Percentiles rank a stretch among this genome's conserved stretches.
Conservation (phyloP, 1,284 basidiomycete genomes). For the Puccinia coronata region DNA sequence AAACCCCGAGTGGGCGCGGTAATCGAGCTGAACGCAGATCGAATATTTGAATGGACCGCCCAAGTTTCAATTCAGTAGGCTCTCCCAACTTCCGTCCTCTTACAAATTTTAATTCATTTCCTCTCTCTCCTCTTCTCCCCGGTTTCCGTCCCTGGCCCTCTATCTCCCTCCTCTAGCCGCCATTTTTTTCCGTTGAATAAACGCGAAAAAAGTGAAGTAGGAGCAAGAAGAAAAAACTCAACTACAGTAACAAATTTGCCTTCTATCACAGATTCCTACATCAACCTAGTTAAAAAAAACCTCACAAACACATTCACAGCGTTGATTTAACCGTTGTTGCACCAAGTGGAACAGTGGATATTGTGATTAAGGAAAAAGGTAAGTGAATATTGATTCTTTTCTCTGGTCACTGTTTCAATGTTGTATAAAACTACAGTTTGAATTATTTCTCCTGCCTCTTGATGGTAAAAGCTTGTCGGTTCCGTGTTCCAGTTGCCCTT, state of each 20-base stretch:
- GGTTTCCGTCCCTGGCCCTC: slow-evolving; percentile 28
- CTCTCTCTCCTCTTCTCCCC: slow-evolving; percentile 38
- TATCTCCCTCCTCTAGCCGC: slow-evolving; percentile 36
- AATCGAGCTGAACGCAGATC: slow-evolving; percentile 36
- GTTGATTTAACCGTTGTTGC: neutral
- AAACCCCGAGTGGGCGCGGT: slow-evolving; percentile 16
- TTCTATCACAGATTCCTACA: slow-evolving; percentile 25
- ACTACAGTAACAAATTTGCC: slow-evolving; percentile 17
- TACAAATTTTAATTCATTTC: slow-evolving; percentile 41
- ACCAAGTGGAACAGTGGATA: neutral
- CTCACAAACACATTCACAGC: slow-evolving; percentile 10
- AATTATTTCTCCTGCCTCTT: slow-evolving; percentile 1
- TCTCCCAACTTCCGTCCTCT: slow-evolving; percentile 36
- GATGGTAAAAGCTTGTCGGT: slow-evolving; percentile 22
- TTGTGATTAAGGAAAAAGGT: neutral
- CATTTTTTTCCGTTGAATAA: neutral
- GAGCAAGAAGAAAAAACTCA: slow-evolving; percentile 17
- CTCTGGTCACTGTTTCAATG: neutral
- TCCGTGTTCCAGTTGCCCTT: neutral
- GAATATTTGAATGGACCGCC: slow-evolving; percentile 42
- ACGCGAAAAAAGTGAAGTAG: slow-evolving; percentile 8
- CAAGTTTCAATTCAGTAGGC: slow-evolving; percentile 36
- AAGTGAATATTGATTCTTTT: slow-evolving; percentile 4
- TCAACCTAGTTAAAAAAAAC: slow-evolving; percentile 13
- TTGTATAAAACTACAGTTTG: neutral